phyloP scores from a whole-genome alignment of 2,329 filamentous ascomycete genomes.

The Lachnellula arida region DNA sequence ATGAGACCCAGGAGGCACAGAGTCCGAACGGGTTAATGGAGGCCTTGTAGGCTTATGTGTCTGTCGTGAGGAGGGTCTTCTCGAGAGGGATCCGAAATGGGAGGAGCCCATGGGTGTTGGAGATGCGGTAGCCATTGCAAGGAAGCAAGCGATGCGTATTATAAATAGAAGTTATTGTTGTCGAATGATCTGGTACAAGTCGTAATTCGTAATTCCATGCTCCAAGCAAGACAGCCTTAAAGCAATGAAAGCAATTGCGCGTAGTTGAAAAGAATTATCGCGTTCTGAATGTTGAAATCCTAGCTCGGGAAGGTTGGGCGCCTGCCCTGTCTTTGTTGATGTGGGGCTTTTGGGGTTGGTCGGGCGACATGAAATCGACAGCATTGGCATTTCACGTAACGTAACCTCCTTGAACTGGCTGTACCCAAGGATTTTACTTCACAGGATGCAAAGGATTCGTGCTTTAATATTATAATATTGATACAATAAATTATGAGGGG shows the following conservation, averaged over 20 bases:
- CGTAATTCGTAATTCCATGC: conserved; percentile 24
- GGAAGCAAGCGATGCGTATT: conserved; percentile 10
- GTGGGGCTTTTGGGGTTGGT: background rate
- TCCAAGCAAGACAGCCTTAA: conserved; percentile 11
- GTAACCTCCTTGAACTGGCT: too few species aligned
- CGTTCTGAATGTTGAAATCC: conserved; percentile 16
- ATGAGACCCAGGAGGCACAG: conserved; percentile 15
- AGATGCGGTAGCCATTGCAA: conserved; percentile 47
- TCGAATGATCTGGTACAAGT: conserved; percentile 12
- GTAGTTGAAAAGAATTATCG: conserved; percentile 23
- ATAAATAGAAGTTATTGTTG: conserved; percentile 11
- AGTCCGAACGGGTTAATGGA: conserved; percentile 22
- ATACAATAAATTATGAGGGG: too few species aligned
- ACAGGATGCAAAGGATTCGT: too few species aligned
- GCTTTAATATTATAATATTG: too few species aligned
- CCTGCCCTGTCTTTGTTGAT: conserved; percentile 1
- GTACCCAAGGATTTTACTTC: too few species aligned
- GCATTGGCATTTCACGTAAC: too few species aligned
- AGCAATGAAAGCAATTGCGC: conserved; percentile 24
- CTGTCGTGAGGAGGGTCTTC: conserved; percentile 51
- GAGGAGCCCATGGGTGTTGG: conserved; percentile 50
- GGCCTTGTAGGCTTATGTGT: conserved; percentile 48
- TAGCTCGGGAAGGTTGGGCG: background rate
- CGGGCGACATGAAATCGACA: too few species aligned
- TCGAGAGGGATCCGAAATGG: conserved; percentile 41